phyloP scores from a whole-genome alignment of 768 basidiomycete genomes.

The Rhodotorula kratochvilovae region DNA sequence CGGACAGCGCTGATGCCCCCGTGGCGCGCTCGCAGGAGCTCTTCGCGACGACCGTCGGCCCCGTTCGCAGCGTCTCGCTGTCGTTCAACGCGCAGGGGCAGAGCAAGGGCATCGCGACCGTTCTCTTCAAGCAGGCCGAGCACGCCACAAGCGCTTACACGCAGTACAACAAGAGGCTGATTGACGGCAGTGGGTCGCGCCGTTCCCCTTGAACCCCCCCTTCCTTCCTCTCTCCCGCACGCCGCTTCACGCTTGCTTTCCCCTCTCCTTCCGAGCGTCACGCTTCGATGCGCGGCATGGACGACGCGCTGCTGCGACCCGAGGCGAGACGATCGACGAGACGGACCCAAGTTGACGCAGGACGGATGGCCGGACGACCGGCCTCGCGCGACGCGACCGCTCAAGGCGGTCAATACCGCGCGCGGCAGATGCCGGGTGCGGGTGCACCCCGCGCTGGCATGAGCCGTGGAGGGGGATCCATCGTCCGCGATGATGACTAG shows the following conservation, averaged over 20 bases:
- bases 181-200: slow-evolving; percentile 98
- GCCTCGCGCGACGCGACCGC: no score
- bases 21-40: slow-evolving; percentile 64
- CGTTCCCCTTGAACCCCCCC: slow-evolving; percentile 49
- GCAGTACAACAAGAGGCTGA: slow-evolving; percentile 95
- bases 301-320: no score
- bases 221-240: no score
- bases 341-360: no score
- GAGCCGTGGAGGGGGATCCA: no score
- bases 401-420: no score
- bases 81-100: slow-evolving; percentile 78
- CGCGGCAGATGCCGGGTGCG: no score
- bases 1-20: neutral
- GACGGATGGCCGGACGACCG: no score
- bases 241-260: neutral
- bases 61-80: slow-evolving; percentile 74
- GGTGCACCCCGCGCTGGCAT: no score
- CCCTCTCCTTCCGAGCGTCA: neutral
- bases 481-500: no score
- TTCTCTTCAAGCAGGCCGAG: slow-evolving; percentile 77
- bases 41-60: slow-evolving; percentile 83
- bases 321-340: no score
- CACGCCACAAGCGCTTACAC: slow-evolving; percentile 87
- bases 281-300: no score
- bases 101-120: slow-evolving; percentile 83